A percentile compares a stretch with the other conserved stretches of the same genome.
Conservation (phyloP, 768 basidiomycete genomes). For the Tulasnella sp. region DNA sequence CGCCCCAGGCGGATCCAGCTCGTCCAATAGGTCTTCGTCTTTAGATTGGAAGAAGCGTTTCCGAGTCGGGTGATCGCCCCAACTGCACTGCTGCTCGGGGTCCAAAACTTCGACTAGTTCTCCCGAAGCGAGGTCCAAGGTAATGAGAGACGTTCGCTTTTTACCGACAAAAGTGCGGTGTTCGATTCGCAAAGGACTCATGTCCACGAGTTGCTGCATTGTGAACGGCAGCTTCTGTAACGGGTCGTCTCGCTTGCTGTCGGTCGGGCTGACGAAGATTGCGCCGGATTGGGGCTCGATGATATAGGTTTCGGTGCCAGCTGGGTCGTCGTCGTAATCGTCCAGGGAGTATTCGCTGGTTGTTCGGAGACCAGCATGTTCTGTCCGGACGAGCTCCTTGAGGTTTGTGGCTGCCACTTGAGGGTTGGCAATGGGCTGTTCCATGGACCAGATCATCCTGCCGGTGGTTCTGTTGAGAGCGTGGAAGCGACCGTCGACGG, state of each 20-base stretch:
- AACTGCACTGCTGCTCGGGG: slow-evolving; percentile 48
- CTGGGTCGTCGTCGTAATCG: slow-evolving; percentile 8
- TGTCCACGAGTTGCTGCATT: slow-evolving; percentile 84
- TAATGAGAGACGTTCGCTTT: slow-evolving; percentile 68
- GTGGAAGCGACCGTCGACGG: slow-evolving; percentile 91
- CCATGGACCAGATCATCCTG: slow-evolving; percentile 78
- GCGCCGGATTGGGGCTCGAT: slow-evolving; percentile 93
- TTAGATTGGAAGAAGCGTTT: slow-evolving; percentile 12
- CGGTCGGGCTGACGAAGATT: slow-evolving; percentile 73
- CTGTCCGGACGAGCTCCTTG: slow-evolving; percentile 62
- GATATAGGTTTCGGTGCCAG: slow-evolving; percentile 67
- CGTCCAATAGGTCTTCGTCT: slow-evolving; percentile 34
- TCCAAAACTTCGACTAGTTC: slow-evolving; percentile 62
- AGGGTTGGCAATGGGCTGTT: slow-evolving; percentile 30
- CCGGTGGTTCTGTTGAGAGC: slow-evolving; percentile 84
- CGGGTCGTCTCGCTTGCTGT: slow-evolving; percentile 35
- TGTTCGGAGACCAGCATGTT: slow-evolving; percentile 31
- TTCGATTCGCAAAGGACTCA: slow-evolving; percentile 75
- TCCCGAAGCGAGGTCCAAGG: slow-evolving; percentile 57
- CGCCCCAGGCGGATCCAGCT: slow-evolving; percentile 37
- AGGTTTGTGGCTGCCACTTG: slow-evolving; percentile 41
- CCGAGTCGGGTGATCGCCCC: slow-evolving; percentile 30
- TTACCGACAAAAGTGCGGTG: slow-evolving; percentile 77
- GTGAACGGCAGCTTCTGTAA: slow-evolving; percentile 84
- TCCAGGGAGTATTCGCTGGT: slow-evolving; percentile 6